Evolutionary conservation across 2,329 filamentous ascomycete genomes (phyloP).

Genomic region (Gremmenia infestans): DNA sequence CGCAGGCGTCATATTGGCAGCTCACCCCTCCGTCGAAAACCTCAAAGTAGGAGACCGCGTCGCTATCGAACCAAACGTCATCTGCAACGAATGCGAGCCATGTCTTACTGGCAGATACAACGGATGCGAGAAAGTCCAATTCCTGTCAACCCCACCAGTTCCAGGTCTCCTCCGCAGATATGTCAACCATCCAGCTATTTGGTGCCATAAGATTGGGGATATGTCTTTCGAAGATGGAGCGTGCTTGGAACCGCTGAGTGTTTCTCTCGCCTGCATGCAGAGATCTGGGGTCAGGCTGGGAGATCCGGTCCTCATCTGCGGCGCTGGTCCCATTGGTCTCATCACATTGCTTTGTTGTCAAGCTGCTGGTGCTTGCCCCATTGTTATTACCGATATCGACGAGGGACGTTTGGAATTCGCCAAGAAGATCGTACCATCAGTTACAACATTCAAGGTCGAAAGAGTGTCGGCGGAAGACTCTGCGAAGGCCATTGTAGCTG

Average conservation of each 20-base stretch:
- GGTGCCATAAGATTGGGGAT: constrained; percentile 93
- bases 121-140: constrained; percentile 79
- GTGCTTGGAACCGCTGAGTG: constrained; percentile 83
- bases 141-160: constrained; percentile 87
- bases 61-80: constrained; percentile 89
- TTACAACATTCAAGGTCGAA: constrained; percentile 75
- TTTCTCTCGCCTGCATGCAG: constrained; percentile 84
- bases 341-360: constrained; percentile 79
- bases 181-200: constrained; percentile 88
- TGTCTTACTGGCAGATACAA: constrained; percentile 94
- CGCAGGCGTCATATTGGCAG: constrained; percentile 75
- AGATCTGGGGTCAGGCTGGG: constrained; percentile 75
- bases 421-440: constrained; percentile 73
- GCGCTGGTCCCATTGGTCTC: constrained; percentile 89
- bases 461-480: constrained; percentile 63
- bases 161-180: constrained; percentile 84
- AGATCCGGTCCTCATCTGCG: constrained; percentile 83
- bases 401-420: constrained; percentile 80
- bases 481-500: constrained; percentile 60
- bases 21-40: constrained; percentile 71
- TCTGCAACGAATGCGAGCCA: constrained; percentile 85
- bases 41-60: constrained; percentile 86
- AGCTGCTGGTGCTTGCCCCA: constrained; percentile 82
- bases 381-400: constrained; percentile 94
- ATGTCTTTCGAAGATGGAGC: constrained; percentile 92